These are phyloP conservation scores for Mortierella claussenii DNA, from an alignment of 192 early-diverging fungal genomes.

Conservation along the genomic window DNA sequence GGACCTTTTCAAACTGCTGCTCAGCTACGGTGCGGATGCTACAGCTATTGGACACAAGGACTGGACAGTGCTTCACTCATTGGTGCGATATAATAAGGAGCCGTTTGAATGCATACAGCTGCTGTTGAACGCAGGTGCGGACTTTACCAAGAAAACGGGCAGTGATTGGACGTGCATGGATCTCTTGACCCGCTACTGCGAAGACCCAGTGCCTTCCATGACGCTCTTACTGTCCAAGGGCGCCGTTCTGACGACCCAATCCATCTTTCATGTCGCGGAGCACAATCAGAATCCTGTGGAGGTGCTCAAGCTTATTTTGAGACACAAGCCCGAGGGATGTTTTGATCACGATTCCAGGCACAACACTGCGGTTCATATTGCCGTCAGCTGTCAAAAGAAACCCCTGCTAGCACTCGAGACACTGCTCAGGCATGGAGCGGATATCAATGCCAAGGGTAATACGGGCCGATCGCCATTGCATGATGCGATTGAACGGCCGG, in stretches of 20 bases:
- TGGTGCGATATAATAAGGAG: constrained; percentile 45
- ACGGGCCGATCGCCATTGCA: constrained; percentile 42
- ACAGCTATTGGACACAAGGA: constrained; percentile 52
- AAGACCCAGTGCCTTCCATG: constrained; percentile 47
- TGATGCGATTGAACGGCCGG: constrained; percentile 48
- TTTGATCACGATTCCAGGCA: constrained; percentile 31
- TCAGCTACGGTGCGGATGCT: constrained; percentile 41
- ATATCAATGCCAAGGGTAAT: constrained; percentile 48
- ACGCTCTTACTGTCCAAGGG: constrained; percentile 46
- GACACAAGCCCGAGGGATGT: constrained; percentile 29
- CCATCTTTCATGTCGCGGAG: constrained; percentile 50
- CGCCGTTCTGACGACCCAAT: constrained; percentile 33
- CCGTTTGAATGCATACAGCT: constrained; percentile 46
- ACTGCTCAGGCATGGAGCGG: constrained; percentile 40
- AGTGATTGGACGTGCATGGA: constrained; percentile 55
- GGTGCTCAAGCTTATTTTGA: constrained; percentile 38
- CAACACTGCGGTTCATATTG: constrained; percentile 45
- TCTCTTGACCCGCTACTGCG: constrained; percentile 44
- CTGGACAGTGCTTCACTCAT: constrained; percentile 47
- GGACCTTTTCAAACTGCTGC: constrained; percentile 54
- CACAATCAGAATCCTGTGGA: constrained; percentile 41
- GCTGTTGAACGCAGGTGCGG: constrained; percentile 39
- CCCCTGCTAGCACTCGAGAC: constrained; percentile 32
- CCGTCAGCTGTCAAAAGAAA: constrained; percentile 37
- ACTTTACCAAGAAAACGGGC: constrained; percentile 49